Evolutionary conservation across 208 protist species (phyloP), one percentile per base, ranked within the genome.

Genomic region (Novymonas esmeraldas): DNA sequence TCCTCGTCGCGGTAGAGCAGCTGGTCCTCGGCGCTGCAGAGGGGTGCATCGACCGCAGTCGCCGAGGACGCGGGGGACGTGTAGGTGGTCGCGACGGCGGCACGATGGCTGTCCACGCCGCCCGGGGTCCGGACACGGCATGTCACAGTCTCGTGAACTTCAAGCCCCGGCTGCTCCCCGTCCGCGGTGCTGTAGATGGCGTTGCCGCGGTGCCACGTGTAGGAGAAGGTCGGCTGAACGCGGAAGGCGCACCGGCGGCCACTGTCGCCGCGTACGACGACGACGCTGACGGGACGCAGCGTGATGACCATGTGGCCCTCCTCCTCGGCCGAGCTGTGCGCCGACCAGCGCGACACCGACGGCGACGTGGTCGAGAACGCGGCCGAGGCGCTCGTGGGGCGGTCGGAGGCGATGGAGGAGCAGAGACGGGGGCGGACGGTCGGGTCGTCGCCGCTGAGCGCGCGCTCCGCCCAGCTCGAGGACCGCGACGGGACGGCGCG

Each of bases 211-310:
- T 65, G 58, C 75, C 75, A 81, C 5, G 57, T 49, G 54, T 69
- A 81, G 16, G 10, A 34, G 28, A 81, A 69, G 7, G 58, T 68
- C 2, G 67, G 36, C 28, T 55, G 42, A 2, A 76, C 42, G n/a
- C 29, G 38, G 31, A 73, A 72, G 20, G 70, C 45, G 49, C 36
- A 34, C 33, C 64, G 69, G 28, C 69, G 69, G 20, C 69, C 54
- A 13, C 39, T 68, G 61, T 74, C 69, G 41, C 69, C 69, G n/a
- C 75, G 69, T 28, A 81, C 61, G 20, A 76, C 64, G 7, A 46
- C 59, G 34, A 81, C 29, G 26, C 54, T 45, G 3, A 76, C 22
- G 6, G 67, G 29, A 6, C 75, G 69, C 9, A 73, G 70, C 2
- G 46, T 72, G 45, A 78, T 57, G 49, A 49, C 57, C 18, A 85